These are phyloP conservation scores for Ceratobasidium sp. DNA, from an alignment of 1,284 basidiomycete genomes.

Conservation along the genomic window DNA sequence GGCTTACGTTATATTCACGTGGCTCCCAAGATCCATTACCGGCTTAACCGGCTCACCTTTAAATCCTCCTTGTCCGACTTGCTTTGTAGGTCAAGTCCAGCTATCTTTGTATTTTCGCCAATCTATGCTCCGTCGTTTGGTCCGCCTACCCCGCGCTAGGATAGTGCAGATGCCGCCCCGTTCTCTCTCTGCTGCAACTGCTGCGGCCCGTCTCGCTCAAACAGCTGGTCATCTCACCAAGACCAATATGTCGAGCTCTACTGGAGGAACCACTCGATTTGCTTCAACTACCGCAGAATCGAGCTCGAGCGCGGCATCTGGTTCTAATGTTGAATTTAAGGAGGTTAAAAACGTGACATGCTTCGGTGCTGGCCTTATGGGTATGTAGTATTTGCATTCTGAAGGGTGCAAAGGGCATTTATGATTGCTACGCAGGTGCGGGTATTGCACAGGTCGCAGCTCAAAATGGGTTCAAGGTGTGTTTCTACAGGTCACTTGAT, in stretches of 20 bases:
- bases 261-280: not conserved
- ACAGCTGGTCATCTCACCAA: slow-evolving; percentile 33
- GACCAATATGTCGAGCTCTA: not conserved
- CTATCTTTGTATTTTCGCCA: not conserved
- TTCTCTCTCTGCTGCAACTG: slow-evolving; percentile 10
- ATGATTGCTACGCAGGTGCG: slow-evolving; percentile 52
- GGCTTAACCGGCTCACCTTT: slow-evolving; percentile 30
- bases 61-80: not conserved
- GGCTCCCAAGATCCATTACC: slow-evolving; percentile 1
- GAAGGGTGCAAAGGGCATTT: not conserved
- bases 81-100: not conserved
- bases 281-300: slow-evolving; percentile 3
- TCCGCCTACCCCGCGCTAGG: slow-evolving; percentile 23
- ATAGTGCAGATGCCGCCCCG: slow-evolving; percentile 40
- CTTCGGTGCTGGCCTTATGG: slow-evolving; percentile 64
- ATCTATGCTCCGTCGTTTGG: slow-evolving; percentile 35
- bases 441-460: slow-evolving; percentile 65
- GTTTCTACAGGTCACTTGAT: slow-evolving; percentile 18
- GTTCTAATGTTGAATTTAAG: not conserved
- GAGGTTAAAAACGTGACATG: slow-evolving; percentile 56
- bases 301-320: not conserved
- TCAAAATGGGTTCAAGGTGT: slow-evolving; percentile 60
- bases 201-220: slow-evolving; percentile 39
- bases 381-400: slow-evolving; percentile 47
- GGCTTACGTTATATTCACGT: slow-evolving; percentile 38